phyloP scores from a whole-genome alignment of 768 basidiomycete genomes.

The Chalciporus sphaerocephalus region DNA sequence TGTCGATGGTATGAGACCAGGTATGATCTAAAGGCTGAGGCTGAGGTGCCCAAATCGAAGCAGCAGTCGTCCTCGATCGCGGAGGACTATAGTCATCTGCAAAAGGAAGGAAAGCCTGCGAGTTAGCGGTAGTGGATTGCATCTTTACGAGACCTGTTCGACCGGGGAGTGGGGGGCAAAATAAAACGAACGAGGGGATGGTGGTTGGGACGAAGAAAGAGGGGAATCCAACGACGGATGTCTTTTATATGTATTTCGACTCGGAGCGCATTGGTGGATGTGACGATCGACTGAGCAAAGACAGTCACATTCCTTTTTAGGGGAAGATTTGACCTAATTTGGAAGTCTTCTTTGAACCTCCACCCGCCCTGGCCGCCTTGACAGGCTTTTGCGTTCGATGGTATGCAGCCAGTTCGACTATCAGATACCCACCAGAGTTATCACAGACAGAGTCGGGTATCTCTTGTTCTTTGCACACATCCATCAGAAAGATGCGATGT shows the following conservation, averaged over 20 bases:
- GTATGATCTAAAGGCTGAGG: slow-evolving; percentile 61
- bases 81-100: slow-evolving; percentile 40
- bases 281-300: slow-evolving; percentile 29
- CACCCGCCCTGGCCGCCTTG: slow-evolving; percentile 20
- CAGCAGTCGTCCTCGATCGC: slow-evolving; percentile 38
- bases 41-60: slow-evolving; percentile 82
- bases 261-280: slow-evolving; percentile 22
- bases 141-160: slow-evolving; percentile 14
- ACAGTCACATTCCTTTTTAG: slow-evolving; percentile 31
- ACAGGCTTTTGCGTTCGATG: slow-evolving; percentile 26
- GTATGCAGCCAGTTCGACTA: slow-evolving; percentile 18
- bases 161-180: slow-evolving; percentile 1
- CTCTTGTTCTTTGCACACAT: background rate
- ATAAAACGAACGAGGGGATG: slow-evolving; percentile 29
- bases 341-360: slow-evolving; percentile 30
- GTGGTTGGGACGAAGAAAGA: slow-evolving; percentile 42
- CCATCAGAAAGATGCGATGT: background rate
- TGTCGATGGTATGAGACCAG: slow-evolving; percentile 66
- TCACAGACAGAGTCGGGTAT: slow-evolving; percentile 2
- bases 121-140: slow-evolving; percentile 20
- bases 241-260: slow-evolving; percentile 36
- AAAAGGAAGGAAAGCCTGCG: slow-evolving; percentile 32
- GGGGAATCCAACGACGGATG: slow-evolving; percentile 20
- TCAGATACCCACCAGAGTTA: slow-evolving; percentile 19
- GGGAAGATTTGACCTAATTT: slow-evolving; percentile 28